Conservation (phyloP, 129 eudicot genomes). For the Apium graveolens region DNA sequence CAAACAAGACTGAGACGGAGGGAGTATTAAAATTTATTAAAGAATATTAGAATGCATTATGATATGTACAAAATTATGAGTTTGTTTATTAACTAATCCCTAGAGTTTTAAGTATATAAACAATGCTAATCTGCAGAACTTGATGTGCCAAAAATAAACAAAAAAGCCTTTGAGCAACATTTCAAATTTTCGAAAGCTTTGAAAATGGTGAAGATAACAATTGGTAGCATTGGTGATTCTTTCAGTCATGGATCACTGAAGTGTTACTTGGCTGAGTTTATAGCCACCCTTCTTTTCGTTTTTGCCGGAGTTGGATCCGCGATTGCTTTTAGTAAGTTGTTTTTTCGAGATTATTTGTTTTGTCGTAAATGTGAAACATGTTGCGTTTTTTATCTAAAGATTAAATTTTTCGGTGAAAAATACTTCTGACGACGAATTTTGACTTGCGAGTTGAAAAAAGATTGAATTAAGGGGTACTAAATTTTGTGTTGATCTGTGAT, state of each 20-base stretch:
- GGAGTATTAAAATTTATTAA: no score
- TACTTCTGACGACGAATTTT: background rate
- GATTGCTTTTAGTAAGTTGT: slow-evolving; percentile 21
- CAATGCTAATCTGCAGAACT: slow-evolving; percentile 14
- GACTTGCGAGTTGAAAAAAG: background rate
- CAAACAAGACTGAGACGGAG: no score
- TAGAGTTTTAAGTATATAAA: slow-evolving; percentile 28
- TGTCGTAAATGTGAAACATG: background rate
- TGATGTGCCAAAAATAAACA: slow-evolving; percentile 16
- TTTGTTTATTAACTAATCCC: background rate
- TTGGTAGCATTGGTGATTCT: slow-evolving; percentile 48
- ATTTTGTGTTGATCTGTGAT: background rate
- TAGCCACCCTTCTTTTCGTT: slow-evolving; percentile 46
- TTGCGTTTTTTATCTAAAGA: background rate
- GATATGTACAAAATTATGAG: background rate
- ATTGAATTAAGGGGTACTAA: background rate
- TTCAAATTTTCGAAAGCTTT: background rate
- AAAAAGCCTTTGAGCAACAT: background rate
- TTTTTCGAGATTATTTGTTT: background rate
- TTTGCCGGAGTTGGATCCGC: slow-evolving; percentile 57
- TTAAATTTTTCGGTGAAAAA: background rate
- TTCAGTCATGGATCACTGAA: slow-evolving; percentile 32
- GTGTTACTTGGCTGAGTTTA: slow-evolving; percentile 44
- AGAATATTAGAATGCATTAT: background rate
- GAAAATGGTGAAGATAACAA: slow-evolving; percentile 43